Evolutionary conservation across 768 basidiomycete genomes (phyloP), one percentile per base, ranked within the genome.

Genomic region (Serpula lacrymans): DNA sequence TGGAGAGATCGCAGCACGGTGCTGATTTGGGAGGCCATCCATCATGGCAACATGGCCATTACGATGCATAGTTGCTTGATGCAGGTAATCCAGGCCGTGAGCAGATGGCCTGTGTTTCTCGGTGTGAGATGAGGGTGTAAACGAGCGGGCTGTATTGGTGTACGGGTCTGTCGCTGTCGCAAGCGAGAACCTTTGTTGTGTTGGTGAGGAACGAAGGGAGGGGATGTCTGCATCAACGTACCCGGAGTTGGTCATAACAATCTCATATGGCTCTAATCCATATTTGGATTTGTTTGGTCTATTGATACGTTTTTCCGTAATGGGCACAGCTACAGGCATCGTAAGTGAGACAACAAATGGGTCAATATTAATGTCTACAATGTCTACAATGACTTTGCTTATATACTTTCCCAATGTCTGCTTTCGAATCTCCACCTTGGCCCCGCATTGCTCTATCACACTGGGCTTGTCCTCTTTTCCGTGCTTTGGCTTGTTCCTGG

Each of bases 261-360:
- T 41, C 39, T 43, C 52, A 41, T 52, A 43, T 43, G 58, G 46
- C 37, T 49, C 42, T 42, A 37, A 5, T 21, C 26, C 16, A 21
- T 61, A 53, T 59, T 61, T 59, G 59, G 59, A 30, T 21, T 49
- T 59, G 48, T 59, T 59, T 53, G 42, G 47, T 24, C 33, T 52
- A 47, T 48, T 40, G 47, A 12, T n/a, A n/a, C 20, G 23, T 14
- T 30, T n/a, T 6, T 33, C 28, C 34, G 26, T 21, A 18, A 41
- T 20, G 11, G 53, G 48, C 9, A 57, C 48, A 0, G 53, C 48
- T 0, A 55, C 56, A 1, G 56, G 56, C 57, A 58, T 56, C 14
- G 13, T 41, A 14, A 28, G 26, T n/a, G 16, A 27, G n/a, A n/a
- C n/a, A n/a, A n/a, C n/a, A n/a, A n/a, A n/a, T 20, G 33, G 34